Base-by-base conservation (phyloP, 164 flowering plant species). In the Nelumbo lutea region DNA sequence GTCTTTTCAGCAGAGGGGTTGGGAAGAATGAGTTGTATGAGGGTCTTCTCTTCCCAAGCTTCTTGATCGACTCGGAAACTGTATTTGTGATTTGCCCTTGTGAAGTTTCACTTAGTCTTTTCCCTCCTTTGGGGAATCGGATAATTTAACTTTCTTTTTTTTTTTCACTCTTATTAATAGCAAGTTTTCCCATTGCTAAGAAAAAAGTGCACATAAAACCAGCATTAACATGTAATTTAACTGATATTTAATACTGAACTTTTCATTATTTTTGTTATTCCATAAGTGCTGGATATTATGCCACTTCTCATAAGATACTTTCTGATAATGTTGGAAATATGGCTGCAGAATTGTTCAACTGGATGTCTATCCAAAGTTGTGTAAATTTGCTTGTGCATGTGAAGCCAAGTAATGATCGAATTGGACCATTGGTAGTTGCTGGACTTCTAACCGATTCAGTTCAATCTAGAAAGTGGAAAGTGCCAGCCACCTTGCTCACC, bases 281-380 rank as follows among this genome's bases (percentile, higher is more conserved):
- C 27, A 27, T 27, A 27, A 27, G 27, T 27, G 27, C 27, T 27
- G 27, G 27, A 27, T 27, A 61, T 3, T 38, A 51, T n/a, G 9
- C 27, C 0, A 5, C 27, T 47, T 4, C 47, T 39, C 10, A 42
- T n/a, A 66, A 8, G 6, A 4, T 9, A 53, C 60, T 61, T 41
- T 41, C 14, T 13, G 40, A 70, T 77, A 53, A 65, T 68, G 69
- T 57, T 65, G 64, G 42, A 50, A 56, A 48, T 27, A 10, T 65
- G 46, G 61, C 48, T 74, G 73, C 85, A 88, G 93, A 68, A 15
- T 43, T 5, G 9, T 78, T 75, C 59, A 84, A 76, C 75, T 94
- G 97, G 98, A 83, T 86, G 83, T 76, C 84, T 58, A 47, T 71
- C n/a, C 68, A 81, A 68, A 75, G 76, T 70, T 84, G 93, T 83